Base-by-base conservation (phyloP, 2,329 filamentous ascomycete species). In the Penicillium verrucosum region DNA sequence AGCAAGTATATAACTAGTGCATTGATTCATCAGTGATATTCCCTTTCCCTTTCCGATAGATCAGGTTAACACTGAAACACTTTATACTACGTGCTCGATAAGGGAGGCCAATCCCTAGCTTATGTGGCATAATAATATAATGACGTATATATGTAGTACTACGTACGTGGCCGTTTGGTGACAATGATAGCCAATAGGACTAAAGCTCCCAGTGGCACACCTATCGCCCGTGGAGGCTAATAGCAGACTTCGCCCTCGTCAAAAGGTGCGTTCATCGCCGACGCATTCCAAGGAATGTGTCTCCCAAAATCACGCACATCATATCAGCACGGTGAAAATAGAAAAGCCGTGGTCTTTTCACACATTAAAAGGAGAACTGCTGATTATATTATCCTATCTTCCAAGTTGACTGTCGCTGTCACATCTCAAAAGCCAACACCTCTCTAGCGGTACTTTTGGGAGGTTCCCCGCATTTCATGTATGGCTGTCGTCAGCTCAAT, bases 391-490 rank as follows among this genome's bases (percentile, higher is more conserved):
- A 16, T n/a, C 16, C 5, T 34, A 2, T 36, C 5, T 44, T 29
- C 11, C 2, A 37, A 9, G 12, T 38, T 18, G 23, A 27, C 11
- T 10, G 25, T 10, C 16, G 16, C 10, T 47, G 27, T 18, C 25
- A 30, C 30, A 27, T 40, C 23, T 11, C 18, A 21, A 46, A 38
- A 40, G 43, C 42, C 34, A 23, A 47, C 14, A 10, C 10, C n/a
- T 38, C 42, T 23, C 18, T 47, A 2, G 32, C 21, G 16, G 32
- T 11, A 3, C 11, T 37, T 30, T n/a, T 36, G 18, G 25, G 10
- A 21, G 30, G 5, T 42, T 51, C 52, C 52, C 52, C 52, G 52
- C 52, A 55, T 38, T 51, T 21, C 21, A 36, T 37, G 30, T 21
- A 51, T n/a, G 12, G 30, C n/a, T 38, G 14, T 38, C n/a, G 18